These are phyloP conservation scores for Clonostachys rosea DNA, from an alignment of 2,329 filamentous ascomycete genomes.

Conservation along the genomic window DNA sequence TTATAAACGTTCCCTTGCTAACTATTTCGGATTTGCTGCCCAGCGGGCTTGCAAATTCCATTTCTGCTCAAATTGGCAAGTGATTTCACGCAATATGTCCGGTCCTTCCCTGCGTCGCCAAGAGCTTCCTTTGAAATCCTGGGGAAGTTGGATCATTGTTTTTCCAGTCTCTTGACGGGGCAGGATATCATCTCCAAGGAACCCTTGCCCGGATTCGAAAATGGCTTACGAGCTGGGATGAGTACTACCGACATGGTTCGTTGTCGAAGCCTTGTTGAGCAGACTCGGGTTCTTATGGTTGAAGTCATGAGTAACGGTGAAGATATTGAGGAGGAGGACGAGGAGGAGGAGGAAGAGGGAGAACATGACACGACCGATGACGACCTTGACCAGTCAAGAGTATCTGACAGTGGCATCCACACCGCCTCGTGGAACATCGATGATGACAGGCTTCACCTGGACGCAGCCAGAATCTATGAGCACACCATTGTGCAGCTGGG, in stretches of 20 bases:
- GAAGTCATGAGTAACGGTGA: slow-evolving; percentile 52
- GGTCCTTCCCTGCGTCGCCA: slow-evolving; percentile 60
- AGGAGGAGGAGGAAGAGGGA: slow-evolving; percentile 26
- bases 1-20: neutral
- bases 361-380: slow-evolving; percentile 21
- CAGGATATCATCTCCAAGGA: slow-evolving; percentile 62
- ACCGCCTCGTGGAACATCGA: slow-evolving; percentile 28
- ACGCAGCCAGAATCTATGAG: slow-evolving; percentile 74
- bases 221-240: slow-evolving; percentile 58
- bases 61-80: slow-evolving; percentile 77
- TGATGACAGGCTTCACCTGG: slow-evolving; percentile 56
- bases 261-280: slow-evolving; percentile 75
- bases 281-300: slow-evolving; percentile 66
- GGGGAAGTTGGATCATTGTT: slow-evolving; percentile 77
- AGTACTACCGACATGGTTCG: slow-evolving; percentile 82
- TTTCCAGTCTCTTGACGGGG: slow-evolving; percentile 69
- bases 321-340: slow-evolving; percentile 32
- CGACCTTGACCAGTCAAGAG: slow-evolving; percentile 24
- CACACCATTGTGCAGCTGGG: slow-evolving; percentile 72
- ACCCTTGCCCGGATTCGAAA: slow-evolving; percentile 65
- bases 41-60: slow-evolving; percentile 76
- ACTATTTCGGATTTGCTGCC: neutral
- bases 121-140: slow-evolving; percentile 66
- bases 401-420: neutral
- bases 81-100: slow-evolving; percentile 66